phyloP scores from a whole-genome alignment of 1,284 basidiomycete genomes.

The Pholiota adiposa region DNA sequence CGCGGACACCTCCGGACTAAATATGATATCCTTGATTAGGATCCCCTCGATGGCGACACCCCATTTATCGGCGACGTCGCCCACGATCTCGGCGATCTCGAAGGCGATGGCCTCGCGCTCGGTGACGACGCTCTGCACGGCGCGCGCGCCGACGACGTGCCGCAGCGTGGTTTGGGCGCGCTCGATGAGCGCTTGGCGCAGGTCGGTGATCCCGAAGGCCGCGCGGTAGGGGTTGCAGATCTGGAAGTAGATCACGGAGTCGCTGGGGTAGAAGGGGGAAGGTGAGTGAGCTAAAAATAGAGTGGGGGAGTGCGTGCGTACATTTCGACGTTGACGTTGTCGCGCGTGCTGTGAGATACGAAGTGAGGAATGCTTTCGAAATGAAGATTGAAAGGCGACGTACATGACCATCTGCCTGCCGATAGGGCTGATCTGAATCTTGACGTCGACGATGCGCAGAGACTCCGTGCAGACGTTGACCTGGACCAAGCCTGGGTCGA shows the following conservation, averaged over 20 bases:
- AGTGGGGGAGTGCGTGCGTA: constrained; percentile 39
- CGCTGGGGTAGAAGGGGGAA: constrained; percentile 47
- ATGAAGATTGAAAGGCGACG: constrained; percentile 19
- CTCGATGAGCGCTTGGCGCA: constrained; percentile 87
- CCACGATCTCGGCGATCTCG: constrained; percentile 94
- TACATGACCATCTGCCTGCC: constrained; percentile 84
- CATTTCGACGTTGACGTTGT: constrained; percentile 91
- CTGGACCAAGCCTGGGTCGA: constrained; percentile 91
- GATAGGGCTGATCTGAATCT: constrained; percentile 90
- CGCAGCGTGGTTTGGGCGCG: constrained; percentile 95
- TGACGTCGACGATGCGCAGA: constrained; percentile 87
- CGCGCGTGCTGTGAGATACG: constrained; percentile 57
- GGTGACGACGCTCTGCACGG: constrained; percentile 83
- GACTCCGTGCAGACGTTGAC: constrained; percentile 94
- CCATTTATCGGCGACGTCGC: constrained; percentile 88
- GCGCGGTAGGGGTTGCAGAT: constrained; percentile 87
- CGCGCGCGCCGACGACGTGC: constrained; percentile 92
- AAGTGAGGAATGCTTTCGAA: constrained; percentile 5
- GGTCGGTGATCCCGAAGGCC: constrained; percentile 90
- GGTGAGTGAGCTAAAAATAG: constrained; percentile 4
- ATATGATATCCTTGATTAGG: constrained; percentile 93
- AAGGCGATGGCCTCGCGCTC: constrained; percentile 96
- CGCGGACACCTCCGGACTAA: constrained; percentile 90
- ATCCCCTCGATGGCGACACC: constrained; percentile 95
- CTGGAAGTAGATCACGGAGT: constrained; percentile 92